A percentile compares a stretch with the other conserved stretches of the same genome.
Conservation (phyloP, 1,284 basidiomycete genomes). For the Trametes versicolor region DNA sequence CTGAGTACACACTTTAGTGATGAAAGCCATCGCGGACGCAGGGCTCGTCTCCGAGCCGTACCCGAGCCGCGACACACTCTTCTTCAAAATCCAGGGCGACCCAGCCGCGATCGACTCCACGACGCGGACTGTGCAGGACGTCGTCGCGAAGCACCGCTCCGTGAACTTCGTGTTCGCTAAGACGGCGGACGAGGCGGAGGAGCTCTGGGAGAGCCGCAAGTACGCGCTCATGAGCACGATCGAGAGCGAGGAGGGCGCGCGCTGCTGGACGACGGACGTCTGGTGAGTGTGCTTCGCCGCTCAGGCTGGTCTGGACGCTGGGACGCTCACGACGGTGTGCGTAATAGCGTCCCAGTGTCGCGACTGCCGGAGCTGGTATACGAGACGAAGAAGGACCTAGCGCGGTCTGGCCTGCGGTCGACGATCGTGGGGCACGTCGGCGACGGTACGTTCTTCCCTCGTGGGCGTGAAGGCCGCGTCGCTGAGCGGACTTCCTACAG, state of each 20-base stretch:
- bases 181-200: slow-evolving; percentile 73
- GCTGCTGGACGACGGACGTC: slow-evolving; percentile 88
- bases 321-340: background rate
- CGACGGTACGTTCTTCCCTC: slow-evolving; percentile 67
- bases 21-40: slow-evolving; percentile 79
- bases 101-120: slow-evolving; percentile 68
- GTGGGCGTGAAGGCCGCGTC: too few species aligned
- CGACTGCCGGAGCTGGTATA: slow-evolving; percentile 80
- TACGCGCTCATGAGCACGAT: slow-evolving; percentile 80
- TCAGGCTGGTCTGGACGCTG: background rate
- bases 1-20: slow-evolving; percentile 55
- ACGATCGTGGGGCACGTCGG: slow-evolving; percentile 86
- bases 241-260: slow-evolving; percentile 69
- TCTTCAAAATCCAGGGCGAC: slow-evolving; percentile 91
- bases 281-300: slow-evolving; percentile 60
- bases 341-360: slow-evolving; percentile 79
- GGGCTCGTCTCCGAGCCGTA: slow-evolving; percentile 68
- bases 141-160: slow-evolving; percentile 74
- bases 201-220: slow-evolving; percentile 90
- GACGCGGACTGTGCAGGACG: slow-evolving; percentile 62
- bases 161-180: slow-evolving; percentile 76
- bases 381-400: slow-evolving; percentile 81
- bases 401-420: slow-evolving; percentile 64
- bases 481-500: slow-evolving; percentile 39
- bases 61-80: slow-evolving; percentile 79